A percentile compares a stretch with the other conserved stretches of the same genome.
phyloP scores from a whole-genome alignment of 2,329 filamentous ascomycete species.

The Sporothrix pseudoabietina region DNA sequence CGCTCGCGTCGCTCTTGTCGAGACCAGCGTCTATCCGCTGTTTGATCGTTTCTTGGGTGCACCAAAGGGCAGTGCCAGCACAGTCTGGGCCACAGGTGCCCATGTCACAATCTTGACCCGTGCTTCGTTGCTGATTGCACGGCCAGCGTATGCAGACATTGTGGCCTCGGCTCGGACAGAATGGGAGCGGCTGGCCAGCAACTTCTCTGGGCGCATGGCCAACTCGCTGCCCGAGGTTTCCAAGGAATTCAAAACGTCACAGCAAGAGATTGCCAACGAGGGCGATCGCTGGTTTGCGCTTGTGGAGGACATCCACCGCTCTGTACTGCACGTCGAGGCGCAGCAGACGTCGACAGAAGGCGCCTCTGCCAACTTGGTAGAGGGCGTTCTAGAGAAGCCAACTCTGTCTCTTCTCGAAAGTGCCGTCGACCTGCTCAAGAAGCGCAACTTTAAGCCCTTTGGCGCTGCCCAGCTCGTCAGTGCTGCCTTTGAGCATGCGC shows the following conservation, averaged over 20 bases:
- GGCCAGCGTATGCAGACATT: conserved; percentile 47
- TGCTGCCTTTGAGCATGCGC: conserved; percentile 46
- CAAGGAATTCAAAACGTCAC: conserved; percentile 72
- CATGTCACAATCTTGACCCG: conserved; percentile 49
- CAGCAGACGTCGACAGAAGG: conserved; percentile 18
- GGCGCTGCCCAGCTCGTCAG: conserved; percentile 54
- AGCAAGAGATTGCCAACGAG: conserved; percentile 66
- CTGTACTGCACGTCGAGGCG: conserved; percentile 25
- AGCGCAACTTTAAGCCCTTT: conserved; percentile 59
- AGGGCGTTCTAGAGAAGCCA: conserved; percentile 37
- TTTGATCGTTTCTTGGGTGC: conserved; percentile 58
- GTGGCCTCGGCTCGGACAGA: conserved; percentile 55
- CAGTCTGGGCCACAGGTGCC: conserved; percentile 42
- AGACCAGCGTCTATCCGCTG: conserved; percentile 56
- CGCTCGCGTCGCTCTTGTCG: conserved; percentile 49
- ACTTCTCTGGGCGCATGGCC: conserved; percentile 67
- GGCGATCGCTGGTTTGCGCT: conserved; percentile 69
- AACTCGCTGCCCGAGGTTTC: conserved; percentile 81
- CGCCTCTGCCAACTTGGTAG: conserved; percentile 31
- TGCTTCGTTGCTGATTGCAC: conserved; percentile 50
- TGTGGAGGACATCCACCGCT: conserved; percentile 48
- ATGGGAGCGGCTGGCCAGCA: conserved; percentile 64
- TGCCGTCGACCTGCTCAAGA: conserved; percentile 49
- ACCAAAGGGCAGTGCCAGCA: conserved; percentile 41
- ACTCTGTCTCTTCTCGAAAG: conserved; percentile 40